Conservation (phyloP, 371 early-diverging fungal species). For the Mortierella sp. region DNA sequence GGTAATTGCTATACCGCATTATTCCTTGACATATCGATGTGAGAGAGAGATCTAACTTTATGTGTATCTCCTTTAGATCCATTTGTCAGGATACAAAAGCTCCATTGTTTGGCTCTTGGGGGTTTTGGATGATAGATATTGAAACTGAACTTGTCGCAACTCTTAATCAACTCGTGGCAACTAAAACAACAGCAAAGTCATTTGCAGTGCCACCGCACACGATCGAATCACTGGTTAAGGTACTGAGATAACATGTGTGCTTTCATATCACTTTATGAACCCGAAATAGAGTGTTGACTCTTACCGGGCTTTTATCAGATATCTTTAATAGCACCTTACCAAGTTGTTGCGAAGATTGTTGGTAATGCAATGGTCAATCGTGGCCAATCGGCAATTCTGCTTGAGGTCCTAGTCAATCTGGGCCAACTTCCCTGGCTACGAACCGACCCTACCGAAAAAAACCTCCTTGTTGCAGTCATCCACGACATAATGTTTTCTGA, state of each 20-base stretch:
- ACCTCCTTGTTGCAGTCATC: slow-evolving; percentile 27
- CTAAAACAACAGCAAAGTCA: not conserved
- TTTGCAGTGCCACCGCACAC: slow-evolving; percentile 14
- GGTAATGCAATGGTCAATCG: slow-evolving; percentile 32
- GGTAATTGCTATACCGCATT: slow-evolving; percentile 4
- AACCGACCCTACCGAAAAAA: not conserved
- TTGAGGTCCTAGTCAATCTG: slow-evolving; percentile 23
- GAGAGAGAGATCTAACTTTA: not conserved
- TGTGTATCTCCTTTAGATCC: not conserved
- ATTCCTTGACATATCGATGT: not conserved
- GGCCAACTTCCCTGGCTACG: slow-evolving; percentile 45
- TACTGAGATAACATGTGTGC: not conserved
- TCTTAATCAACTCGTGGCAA: slow-evolving; percentile 43
- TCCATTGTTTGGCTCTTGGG: slow-evolving; percentile 48
- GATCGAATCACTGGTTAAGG: slow-evolving; percentile 36
- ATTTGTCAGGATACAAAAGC: slow-evolving; percentile 18
- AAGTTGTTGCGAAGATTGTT: slow-evolving; percentile 26
- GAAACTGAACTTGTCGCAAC: slow-evolving; percentile 32
- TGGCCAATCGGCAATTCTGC: slow-evolving; percentile 31
- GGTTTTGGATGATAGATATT: slow-evolving; percentile 39
- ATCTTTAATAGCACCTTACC: slow-evolving; percentile 48
- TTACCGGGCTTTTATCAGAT: slow-evolving; percentile 12
- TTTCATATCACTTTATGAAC: not conserved
- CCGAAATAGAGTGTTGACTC: not conserved
- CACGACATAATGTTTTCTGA: slow-evolving; percentile 10